These are phyloP conservation scores for Eleusine indica DNA, from an alignment of 176 grass and related monocot species.

Conservation along the genomic window DNA sequence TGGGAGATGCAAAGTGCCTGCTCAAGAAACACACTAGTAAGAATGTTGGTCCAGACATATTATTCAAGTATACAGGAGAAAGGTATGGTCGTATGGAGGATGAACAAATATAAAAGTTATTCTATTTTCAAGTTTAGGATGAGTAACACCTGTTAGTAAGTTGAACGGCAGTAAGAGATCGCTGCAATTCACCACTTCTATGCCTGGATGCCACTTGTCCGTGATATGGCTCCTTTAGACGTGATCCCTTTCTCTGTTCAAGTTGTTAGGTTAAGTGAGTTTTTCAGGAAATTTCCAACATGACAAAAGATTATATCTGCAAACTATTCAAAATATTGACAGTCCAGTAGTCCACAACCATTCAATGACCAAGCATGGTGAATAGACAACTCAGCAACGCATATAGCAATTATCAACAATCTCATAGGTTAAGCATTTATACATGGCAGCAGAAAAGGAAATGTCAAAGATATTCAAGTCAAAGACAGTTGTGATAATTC, in stretches of 20 bases:
- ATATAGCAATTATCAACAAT: conserved; percentile 13
- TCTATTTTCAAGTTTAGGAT: conserved; percentile 18
- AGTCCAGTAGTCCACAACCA: not conserved
- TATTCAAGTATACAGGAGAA: conserved; percentile 12
- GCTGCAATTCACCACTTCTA: conserved; percentile 72
- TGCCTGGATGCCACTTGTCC: conserved; percentile 48
- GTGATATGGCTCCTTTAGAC: conserved; percentile 59
- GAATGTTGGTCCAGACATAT: conserved; percentile 13
- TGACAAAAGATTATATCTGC: conserved; percentile 20
- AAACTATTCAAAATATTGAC: conserved; percentile 2
- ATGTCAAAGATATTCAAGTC: conserved; percentile 22
- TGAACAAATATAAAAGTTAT: conserved; percentile 6
- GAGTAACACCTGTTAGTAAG: conserved; percentile 66
- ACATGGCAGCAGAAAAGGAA: conserved; percentile 6
- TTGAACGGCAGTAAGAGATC: conserved; percentile 52
- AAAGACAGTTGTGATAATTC: not conserved
- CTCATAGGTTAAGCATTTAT: conserved; percentile 11
- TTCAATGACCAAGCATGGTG: conserved; percentile 15
- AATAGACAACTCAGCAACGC: not conserved
- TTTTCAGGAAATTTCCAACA: conserved; percentile 30
- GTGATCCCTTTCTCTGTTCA: conserved; percentile 86
- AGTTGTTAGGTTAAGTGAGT: conserved; percentile 33
- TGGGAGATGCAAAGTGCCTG: conserved; percentile 74
- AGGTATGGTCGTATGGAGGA: not conserved
- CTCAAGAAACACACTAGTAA: conserved; percentile 42